Evolutionary conservation across 139 green algal species (phyloP), one percentile per base, ranked within the genome.

Genomic region (Spirogloea muscicola): DNA sequence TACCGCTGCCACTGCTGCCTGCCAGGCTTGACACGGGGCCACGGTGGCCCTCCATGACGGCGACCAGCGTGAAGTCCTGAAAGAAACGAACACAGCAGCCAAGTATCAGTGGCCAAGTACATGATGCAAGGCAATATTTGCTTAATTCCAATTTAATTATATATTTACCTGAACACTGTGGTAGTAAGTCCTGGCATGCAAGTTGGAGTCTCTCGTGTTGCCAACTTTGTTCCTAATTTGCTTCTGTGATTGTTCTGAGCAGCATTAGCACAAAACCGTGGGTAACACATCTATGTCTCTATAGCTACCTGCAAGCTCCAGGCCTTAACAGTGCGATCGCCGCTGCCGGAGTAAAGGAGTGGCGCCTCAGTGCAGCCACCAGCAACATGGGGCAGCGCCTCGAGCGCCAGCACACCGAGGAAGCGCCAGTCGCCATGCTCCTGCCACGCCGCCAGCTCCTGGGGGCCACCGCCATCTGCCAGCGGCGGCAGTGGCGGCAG

Each of bases 31-130:
- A 52, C 33, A 68, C 60, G 33, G 60, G 38, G 16, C 33, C 60
- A 25, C 38, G 49, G 38, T 68, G 60, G 33, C 60, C 60, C 60
- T 68, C 60, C 57, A 64, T 64, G 1, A 4, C 27, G 57, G 57
- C 25, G 6, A 33, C 2, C 29, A 16, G 57, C 29, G 27, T 33
- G 31, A 31, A 10, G 10, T 51, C 43, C 43, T 13, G 10, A 10
- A 10, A 10, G 13, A 13, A 10, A 10, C 13, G 43, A 51, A 13
- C 43, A 25, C 43, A 10, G 10, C 43, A 51, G 10, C 10, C 43
- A 51, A 10, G 43, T 51, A 10, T 10, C 43, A 13, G 43, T 13
- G 10, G 13, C 13, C 13, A 13, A 10, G 43, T 51, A 13, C 43
- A 25, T 13, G 43, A 10, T 25, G 43, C 43, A 10, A 51, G 43